phyloP scores from a whole-genome alignment of 306 rosid species.

The Oxytropis ochrocephala region DNA sequence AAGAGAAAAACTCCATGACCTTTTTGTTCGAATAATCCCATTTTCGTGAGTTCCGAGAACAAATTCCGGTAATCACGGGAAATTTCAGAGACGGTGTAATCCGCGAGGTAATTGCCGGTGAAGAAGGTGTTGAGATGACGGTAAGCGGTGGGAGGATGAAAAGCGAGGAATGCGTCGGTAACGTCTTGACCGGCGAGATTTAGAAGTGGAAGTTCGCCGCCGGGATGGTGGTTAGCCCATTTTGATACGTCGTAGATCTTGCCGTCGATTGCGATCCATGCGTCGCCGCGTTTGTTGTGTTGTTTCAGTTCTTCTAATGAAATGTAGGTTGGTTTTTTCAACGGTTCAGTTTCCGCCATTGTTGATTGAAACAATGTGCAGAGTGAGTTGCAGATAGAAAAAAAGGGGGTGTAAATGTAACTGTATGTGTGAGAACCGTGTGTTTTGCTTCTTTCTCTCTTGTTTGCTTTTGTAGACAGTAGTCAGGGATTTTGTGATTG shows the following conservation, averaged over 20 bases:
- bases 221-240: slow-evolving; percentile 64
- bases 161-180: slow-evolving; percentile 74
- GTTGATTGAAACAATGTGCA: background rate
- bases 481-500: background rate
- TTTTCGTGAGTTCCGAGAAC: slow-evolving; percentile 19
- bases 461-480: background rate
- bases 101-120: slow-evolving; percentile 41
- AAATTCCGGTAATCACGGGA: slow-evolving; percentile 51
- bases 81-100: slow-evolving; percentile 42
- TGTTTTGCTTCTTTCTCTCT: background rate
- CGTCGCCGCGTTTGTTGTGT: slow-evolving; percentile 42
- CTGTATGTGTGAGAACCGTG: too few relatives aligned
- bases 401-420: too few relatives aligned
- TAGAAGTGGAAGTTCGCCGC: slow-evolving; percentile 56
- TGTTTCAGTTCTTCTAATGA: background rate
- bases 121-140: slow-evolving; percentile 33
- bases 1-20: slow-evolving; percentile 38
- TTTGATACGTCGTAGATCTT: slow-evolving; percentile 57
- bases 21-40: slow-evolving; percentile 46
- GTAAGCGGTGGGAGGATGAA: slow-evolving; percentile 55
- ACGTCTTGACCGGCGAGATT: slow-evolving; percentile 73
- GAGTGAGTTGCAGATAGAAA: background rate
- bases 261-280: slow-evolving; percentile 76
- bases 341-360: slow-evolving; percentile 1
- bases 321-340: slow-evolving; percentile 12